A percentile compares a stretch with the other conserved stretches of the same genome.
These are phyloP conservation scores for Musa troglodytarum DNA, from an alignment of 176 grass and related monocot genomes.

Conservation along the genomic window DNA sequence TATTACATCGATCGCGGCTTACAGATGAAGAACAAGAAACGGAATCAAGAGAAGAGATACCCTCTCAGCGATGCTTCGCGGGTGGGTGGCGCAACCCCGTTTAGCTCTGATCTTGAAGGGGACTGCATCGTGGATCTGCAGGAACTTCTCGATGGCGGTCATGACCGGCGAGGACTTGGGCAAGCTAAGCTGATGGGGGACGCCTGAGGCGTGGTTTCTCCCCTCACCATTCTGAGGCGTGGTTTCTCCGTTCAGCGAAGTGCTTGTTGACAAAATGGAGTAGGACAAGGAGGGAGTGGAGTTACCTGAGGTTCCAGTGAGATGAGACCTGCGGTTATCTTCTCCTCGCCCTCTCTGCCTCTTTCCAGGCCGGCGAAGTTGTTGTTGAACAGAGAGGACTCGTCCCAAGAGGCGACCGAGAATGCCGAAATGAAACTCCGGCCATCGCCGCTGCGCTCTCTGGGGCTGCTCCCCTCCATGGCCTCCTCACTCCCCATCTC, in stretches of 20 bases:
- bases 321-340: slow-evolving; percentile 9
- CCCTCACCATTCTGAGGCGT: slow-evolving; percentile 32
- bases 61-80: slow-evolving; percentile 95
- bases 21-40: not conserved
- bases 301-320: slow-evolving; percentile 29
- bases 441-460: slow-evolving; percentile 26
- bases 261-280: not conserved
- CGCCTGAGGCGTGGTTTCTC: slow-evolving; percentile 2
- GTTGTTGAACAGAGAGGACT: slow-evolving; percentile 53
- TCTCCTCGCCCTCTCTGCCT: slow-evolving; percentile 26
- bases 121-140: slow-evolving; percentile 89
- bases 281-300: not conserved
- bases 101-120: slow-evolving; percentile 98
- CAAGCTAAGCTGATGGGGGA: slow-evolving; percentile 74
- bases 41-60: slow-evolving; percentile 23
- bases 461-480: slow-evolving; percentile 61
- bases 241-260: slow-evolving; percentile 9
- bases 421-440: slow-evolving; percentile 52
- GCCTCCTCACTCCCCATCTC: slow-evolving; percentile 74
- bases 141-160: slow-evolving; percentile 73
- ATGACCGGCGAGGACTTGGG: slow-evolving; percentile 75
- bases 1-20: not conserved
- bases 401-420: slow-evolving; percentile 71
- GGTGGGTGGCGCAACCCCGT: slow-evolving; percentile 90
- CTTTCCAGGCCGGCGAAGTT: slow-evolving; percentile 59